Base-by-base conservation (phyloP, 2,329 filamentous ascomycete genomes). In the Trichophyton benhamiae region DNA sequence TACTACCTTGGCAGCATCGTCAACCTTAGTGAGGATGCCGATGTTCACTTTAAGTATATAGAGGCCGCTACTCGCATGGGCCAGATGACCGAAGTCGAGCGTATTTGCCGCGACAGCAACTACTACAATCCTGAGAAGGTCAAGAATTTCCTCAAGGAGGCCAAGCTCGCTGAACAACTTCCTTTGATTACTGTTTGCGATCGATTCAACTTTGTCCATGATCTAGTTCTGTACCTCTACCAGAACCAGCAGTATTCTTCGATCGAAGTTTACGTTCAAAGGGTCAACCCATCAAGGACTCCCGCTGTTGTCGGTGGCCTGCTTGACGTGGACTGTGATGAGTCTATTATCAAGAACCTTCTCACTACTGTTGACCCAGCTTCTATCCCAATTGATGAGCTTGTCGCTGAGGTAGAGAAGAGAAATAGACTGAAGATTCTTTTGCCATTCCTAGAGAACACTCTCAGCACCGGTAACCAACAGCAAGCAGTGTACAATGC, bases 161-260 rank as follows among this genome's bases (percentile, higher is more conserved):
- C 94, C 60, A 88, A 87, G 67, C 80, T 99, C 52, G 86, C 87
- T 1, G 94, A 99, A 75, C 92, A 96, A 77, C 82, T 99, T 49
- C 94, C 94, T 49, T 80, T 99, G 60, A 99, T 99, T 77, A 96
- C 97, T 68, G 91, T 99, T 63, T 99, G 95, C 77, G 94, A 99
- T 72, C 89, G 92, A n/a, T 96, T 95, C 83, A 95, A 97, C 79
- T 96, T 99, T 71, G 90, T 97, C 48, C 94, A 99, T 71, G 94
- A 99, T 71, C 77, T 99, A 71, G 90, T 99, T 52, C 83, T 99
- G 22, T 96, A 94, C 77, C 84, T 99, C 7, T 99, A 99, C 80
- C 94, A 97, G 81, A 95, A 95, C 77, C 92, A 99, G 76, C 92
- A 97, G 72, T 99, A 96, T 83, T 91, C 95, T 78, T 96, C 94